A percentile compares a stretch with the other conserved stretches of the same genome.
Conservation (phyloP, 192 early-diverging fungal genomes). For the Neocallimastix lanati region DNA sequence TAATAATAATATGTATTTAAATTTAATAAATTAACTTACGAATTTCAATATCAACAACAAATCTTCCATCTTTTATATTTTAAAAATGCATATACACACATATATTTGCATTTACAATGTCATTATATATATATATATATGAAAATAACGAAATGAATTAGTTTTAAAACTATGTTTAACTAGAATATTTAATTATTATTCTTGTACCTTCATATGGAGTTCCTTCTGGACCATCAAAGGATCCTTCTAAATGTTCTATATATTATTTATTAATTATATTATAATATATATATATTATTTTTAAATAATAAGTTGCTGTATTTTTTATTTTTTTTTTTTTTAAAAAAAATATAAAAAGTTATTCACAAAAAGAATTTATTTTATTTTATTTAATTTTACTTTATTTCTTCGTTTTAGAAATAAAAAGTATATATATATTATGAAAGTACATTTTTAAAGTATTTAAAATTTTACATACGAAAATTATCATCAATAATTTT, state of each 20-base stretch:
- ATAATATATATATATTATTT: no score
- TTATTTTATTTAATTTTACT: no score
- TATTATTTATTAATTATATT: no score
- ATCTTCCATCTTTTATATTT: constrained; percentile 15
- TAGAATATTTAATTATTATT: constrained; percentile 2
- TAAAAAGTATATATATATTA: no score
- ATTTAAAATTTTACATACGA: neutral
- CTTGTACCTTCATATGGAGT: constrained; percentile 23
- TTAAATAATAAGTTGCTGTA: no score
- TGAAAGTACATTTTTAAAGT: neutral
- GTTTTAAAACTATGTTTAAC: no score
- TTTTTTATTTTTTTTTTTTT: no score
- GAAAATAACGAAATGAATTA: neutral
- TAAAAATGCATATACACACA: neutral
- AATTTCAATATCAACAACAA: constrained; percentile 12
- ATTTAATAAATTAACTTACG: constrained; percentile 23
- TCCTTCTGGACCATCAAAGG: constrained; percentile 21
- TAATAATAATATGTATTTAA: no score
- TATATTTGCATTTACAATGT: no score
- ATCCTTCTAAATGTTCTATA: constrained; percentile 14
- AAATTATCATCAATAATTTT: neutral
- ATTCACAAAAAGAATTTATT: no score
- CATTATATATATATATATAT: neutral
- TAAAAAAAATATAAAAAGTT: no score
- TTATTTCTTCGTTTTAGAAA: no score